Evolutionary conservation across 2,329 filamentous ascomycete species (phyloP), one percentile per base, ranked within the genome.

Genomic region (Pezicula rhizophila): DNA sequence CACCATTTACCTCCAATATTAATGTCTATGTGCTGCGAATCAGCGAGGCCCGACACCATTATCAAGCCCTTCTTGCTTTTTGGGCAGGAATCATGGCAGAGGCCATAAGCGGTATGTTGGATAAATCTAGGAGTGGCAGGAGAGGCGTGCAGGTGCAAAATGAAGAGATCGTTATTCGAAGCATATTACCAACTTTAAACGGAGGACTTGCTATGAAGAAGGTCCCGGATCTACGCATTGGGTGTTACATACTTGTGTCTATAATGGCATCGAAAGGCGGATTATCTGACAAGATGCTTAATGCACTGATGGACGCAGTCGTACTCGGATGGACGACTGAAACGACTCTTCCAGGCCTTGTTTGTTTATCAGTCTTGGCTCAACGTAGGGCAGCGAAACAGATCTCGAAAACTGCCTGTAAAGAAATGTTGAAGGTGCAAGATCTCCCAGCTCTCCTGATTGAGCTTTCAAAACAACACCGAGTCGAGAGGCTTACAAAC

Each of bases 71-170:
- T 51, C 70, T 96, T 47, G 85, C 88, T 0, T 96, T 99, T 65
- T 99, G 93, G 92, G 89, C 87, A 4, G 86, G 89, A 41, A 76
- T 96, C 45, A 84, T 87, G 65, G 89, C 89, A 0, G 91, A 99
- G 68, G 84, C 91, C 10, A 77, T 95, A 50, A 87, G 88, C 54
- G 85, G 83, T 26, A 89, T 93, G 73, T 70, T 97, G 50, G 89
- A 95, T 60, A 79, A 78, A 47, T 78, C 83, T 52, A 82, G 80
- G 56, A 91, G 89, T 2, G 91, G 91, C 46, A 78, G 89, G 55
- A 78, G 78, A 56, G 80, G 82, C 52, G 77, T 95, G 4, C 87
- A 95, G 66, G 78, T 79, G 57, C 85, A 93, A 61, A 87, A 89
- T 58, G 84, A 91, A 57, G 87, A 96, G 63, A 82, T 86, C 59